phyloP scores from a whole-genome alignment of 495 filamentous ascomycete genomes.

The Schizothecium vesticola region DNA sequence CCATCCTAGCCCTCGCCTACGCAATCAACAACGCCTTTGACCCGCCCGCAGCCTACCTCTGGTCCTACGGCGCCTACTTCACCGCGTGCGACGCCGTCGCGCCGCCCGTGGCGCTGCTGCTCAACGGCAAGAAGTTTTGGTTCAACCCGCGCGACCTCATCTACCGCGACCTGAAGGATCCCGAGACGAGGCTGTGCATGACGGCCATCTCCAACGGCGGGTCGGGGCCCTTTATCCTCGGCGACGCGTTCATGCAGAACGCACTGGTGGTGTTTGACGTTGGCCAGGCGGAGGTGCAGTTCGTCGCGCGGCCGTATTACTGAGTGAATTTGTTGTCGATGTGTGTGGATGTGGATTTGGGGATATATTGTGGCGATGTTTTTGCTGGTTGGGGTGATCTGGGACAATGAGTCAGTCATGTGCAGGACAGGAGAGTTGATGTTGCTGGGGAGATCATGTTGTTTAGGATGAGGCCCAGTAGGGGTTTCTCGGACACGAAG shows the following conservation, averaged over 20 bases:
- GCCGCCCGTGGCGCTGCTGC: conserved; percentile 48
- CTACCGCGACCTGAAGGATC: conserved; percentile 32
- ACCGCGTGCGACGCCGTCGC: conserved; percentile 51
- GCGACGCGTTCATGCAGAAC: conserved; percentile 60
- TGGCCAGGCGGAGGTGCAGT: conserved; percentile 50
- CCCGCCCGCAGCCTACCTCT: conserved; percentile 48
- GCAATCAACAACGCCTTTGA: conserved; percentile 48
- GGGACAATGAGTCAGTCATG: background rate
- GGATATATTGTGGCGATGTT: background rate
- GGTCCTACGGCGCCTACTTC: conserved; percentile 43
- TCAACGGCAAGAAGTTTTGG: conserved; percentile 45
- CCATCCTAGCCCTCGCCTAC: conserved; percentile 37
- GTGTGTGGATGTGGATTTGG: background rate
- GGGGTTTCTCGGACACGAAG: background rate
- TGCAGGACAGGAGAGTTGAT: background rate
- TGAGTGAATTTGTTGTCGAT: conserved; percentile 6
- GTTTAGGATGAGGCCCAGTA: background rate
- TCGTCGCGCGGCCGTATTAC: conserved; percentile 30
- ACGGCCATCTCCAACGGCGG: conserved; percentile 41
- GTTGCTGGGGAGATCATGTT: background rate
- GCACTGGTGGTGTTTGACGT: conserved; percentile 59
- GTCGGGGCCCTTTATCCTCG: conserved; percentile 49
- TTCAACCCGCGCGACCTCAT: conserved; percentile 55
- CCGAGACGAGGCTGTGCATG: conserved; percentile 42
- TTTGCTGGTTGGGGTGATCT: background rate